Conservation (phyloP, 1,284 basidiomycete genomes). For the Rhodofomes roseus region DNA sequence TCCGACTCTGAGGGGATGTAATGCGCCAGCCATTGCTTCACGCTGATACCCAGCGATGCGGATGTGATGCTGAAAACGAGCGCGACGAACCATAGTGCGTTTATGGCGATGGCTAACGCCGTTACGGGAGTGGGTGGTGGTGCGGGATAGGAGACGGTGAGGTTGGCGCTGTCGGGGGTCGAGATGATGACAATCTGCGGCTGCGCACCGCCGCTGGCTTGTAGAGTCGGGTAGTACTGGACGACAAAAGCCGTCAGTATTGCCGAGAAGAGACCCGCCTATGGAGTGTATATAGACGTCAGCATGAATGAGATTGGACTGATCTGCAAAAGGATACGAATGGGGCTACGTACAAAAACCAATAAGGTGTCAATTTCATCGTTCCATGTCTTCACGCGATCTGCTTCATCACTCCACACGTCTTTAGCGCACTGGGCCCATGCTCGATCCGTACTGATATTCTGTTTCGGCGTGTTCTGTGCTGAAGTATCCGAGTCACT, state of each 20-base stretch:
- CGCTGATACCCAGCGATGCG: slow-evolving; percentile 15
- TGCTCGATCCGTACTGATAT: no score
- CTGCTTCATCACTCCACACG: slow-evolving; percentile 6
- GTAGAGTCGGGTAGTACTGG: slow-evolving; percentile 6
- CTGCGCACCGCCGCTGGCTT: background rate
- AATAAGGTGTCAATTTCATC: slow-evolving; percentile 14
- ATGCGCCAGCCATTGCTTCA: slow-evolving; percentile 17
- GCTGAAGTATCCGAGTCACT: no score
- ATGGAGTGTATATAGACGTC: background rate
- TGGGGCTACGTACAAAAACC: slow-evolving; percentile 12
- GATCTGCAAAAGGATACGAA: background rate
- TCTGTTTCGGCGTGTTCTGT: no score
- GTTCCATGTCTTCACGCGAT: slow-evolving; percentile 5
- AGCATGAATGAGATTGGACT: background rate
- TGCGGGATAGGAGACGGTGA: background rate
- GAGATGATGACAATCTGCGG: background rate
- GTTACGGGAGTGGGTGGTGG: background rate
- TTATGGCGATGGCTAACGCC: slow-evolving; percentile 1
- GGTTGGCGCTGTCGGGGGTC: background rate
- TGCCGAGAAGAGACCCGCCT: slow-evolving; percentile 15
- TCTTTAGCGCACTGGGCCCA: slow-evolving; percentile 9
- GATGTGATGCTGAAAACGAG: slow-evolving; percentile 12
- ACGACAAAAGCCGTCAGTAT: slow-evolving; percentile 11
- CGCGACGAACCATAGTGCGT: slow-evolving; percentile 15
- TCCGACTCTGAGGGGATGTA: slow-evolving; percentile 1